Percentiles rank a stretch among this genome's conserved stretches.
phyloP scores from a whole-genome alignment of 805 yeast genomes.

The Vanderwaltozyma tropicalis region DNA sequence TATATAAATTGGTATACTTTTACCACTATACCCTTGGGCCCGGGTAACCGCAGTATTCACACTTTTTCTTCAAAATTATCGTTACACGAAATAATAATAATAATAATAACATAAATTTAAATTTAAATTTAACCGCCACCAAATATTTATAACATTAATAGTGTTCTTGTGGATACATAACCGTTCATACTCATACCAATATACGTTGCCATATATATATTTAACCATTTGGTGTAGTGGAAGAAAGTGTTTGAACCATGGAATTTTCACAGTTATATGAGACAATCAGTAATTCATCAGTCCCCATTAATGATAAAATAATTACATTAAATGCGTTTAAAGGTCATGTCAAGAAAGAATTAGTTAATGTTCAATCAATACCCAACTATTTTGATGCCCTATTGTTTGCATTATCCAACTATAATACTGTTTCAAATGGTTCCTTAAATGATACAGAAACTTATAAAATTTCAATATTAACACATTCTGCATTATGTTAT shows the following conservation, averaged over 20 bases:
- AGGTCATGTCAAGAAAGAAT: conserved; percentile 29
- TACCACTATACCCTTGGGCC: no score
- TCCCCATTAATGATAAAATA: conserved; percentile 11
- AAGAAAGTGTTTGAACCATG: neutral
- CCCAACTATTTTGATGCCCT: conserved; percentile 20
- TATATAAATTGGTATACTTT: neutral
- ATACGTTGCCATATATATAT: no score
- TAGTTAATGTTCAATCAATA: conserved; percentile 17
- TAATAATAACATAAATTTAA: no score
- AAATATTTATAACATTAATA: no score
- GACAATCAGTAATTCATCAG: neutral
- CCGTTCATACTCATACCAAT: no score
- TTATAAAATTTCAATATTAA: conserved; percentile 10
- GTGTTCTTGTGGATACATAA: no score
- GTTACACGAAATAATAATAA: no score
- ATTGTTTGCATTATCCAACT: conserved; percentile 5
- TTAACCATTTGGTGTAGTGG: neutral
- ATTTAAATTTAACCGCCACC: no score
- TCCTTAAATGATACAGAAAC: neutral
- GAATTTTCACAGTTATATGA: conserved; percentile 1
- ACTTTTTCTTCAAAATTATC: no score
- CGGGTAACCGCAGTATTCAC: no score
- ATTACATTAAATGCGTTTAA: conserved; percentile 19
- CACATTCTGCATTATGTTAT: conserved; percentile 37
- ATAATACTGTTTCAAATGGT: neutral